Conservation (phyloP, 148 eudicot species). For the Mesembryanthemum crystallinum region DNA sequence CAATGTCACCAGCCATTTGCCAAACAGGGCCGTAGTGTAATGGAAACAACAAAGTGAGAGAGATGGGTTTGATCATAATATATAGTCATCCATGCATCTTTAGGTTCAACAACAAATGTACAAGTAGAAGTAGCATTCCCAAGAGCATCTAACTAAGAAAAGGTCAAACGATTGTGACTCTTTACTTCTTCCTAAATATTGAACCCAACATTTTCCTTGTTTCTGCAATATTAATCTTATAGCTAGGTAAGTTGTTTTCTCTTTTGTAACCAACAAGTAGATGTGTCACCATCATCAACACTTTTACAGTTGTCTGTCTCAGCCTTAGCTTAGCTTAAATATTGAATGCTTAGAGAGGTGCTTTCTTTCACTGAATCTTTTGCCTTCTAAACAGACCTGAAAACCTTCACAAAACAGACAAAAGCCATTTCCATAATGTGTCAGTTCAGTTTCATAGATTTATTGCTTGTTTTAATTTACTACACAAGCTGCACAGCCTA, state of each 20-base stretch:
- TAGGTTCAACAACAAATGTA: not conserved
- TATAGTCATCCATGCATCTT: not conserved
- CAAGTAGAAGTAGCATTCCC: conserved; percentile 1
- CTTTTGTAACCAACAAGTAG: not conserved
- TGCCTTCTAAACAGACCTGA: conserved; percentile 49
- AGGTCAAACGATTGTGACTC: conserved; percentile 18
- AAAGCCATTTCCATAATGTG: conserved; percentile 32
- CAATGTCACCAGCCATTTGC: no score
- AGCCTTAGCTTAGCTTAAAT: not conserved
- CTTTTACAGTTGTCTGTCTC: conserved; percentile 21
- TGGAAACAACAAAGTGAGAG: no score
- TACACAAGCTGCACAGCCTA: not conserved
- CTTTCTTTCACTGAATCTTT: conserved; percentile 33
- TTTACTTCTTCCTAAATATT: conserved; percentile 5
- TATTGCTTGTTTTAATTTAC: not conserved
- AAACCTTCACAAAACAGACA: conserved; percentile 33
- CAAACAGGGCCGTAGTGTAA: no score
- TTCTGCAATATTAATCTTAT: not conserved
- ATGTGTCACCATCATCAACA: conserved; percentile 26
- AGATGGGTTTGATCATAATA: not conserved
- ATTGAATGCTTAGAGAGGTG: conserved; percentile 29
- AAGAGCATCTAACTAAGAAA: conserved; percentile 11
- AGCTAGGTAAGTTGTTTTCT: not conserved
- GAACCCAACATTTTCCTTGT: not conserved
- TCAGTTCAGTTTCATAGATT: conserved; percentile 33